Base-by-base conservation (phyloP, 495 filamentous ascomycete species). In the Neurospora sp. region DNA sequence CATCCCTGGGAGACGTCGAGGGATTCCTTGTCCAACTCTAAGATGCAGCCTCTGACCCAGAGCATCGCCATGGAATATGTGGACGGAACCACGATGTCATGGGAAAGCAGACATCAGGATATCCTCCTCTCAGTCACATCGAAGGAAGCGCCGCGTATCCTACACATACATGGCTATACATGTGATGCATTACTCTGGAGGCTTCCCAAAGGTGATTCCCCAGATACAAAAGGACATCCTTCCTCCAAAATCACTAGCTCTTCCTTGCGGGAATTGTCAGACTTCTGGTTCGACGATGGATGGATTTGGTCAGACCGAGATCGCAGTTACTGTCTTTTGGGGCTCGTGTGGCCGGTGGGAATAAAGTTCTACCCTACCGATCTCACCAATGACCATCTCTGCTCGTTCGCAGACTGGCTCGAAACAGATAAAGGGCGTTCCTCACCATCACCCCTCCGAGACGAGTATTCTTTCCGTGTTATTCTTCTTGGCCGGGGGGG, bases 401-500 rank as follows among this genome's bases (percentile, higher is more conserved):
- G 9, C 44, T 20, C 5, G 9, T 5, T 1, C n/a, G n/a, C 44
- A 48, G 44, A 48, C 44, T 48, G 44, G 44, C 44, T 48, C 0
- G 0, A 11, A 11, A 48, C 44, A 1, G 0, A 22, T 0, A 48
- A 12, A 10, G n/a, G n/a, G 44, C 44, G n/a, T 48, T 48, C 44
- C 9, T 48, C 44, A 0, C n/a, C 44, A 48, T 48, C n/a, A 48
- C 44, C 44, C 1, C 9, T 22, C 9, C n/a, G 10, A 48, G n/a
- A 48, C 44, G 44, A 48, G 44, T 48, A 48, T 48, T 12, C 44
- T n/a, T 48, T 48, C 44, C 44, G 44, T 22, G 44, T 48, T 2
- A 48, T 22, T 1, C 0, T 22, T 48, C 44, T 48, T 0, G n/a
- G 44, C n/a, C 44, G n/a, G 0, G 0, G 3, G 27, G 3, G 3